Evolutionary conservation across 225 moss, liverwort and hornwort genomes (phyloP).

Genomic region (Bryoerythrophyllum caledonicum): DNA sequence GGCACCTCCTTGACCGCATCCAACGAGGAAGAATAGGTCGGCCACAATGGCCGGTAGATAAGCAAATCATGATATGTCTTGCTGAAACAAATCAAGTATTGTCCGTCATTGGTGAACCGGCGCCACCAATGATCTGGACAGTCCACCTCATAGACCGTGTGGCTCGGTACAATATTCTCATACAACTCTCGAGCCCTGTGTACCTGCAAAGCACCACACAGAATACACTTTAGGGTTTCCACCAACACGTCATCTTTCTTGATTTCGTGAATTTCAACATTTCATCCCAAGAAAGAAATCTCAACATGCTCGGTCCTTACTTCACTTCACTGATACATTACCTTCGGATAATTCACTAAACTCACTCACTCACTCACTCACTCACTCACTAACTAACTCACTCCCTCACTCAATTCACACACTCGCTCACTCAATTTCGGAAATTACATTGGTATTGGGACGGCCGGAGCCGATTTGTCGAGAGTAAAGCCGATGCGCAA

Average conservation of each 20-base stretch:
- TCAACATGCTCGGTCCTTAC: no score
- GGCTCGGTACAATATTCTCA: constrained; percentile 90
- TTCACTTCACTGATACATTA: no score
- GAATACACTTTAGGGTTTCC: no score
- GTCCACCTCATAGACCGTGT: constrained; percentile 94
- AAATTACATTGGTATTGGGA: constrained; percentile 72
- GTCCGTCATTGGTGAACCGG: constrained; percentile 96
- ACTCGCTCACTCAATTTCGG: no score
- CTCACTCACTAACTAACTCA: no score
- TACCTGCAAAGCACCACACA: no score
- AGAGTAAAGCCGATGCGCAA: constrained; percentile 84
- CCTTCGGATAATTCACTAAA: no score
- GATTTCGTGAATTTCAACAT: no score
- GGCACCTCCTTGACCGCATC: constrained; percentile 66
- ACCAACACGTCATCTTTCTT: no score
- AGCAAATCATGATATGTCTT: constrained; percentile 76
- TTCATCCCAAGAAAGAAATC: no score
- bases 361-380: no score
- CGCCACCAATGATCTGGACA: constrained; percentile 94
- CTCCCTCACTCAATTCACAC: no score
- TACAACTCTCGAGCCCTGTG: constrained; percentile 76
- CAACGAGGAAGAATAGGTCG: constrained; percentile 56
- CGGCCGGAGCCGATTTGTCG: constrained; percentile 66
- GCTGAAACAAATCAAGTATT: constrained; percentile 92
- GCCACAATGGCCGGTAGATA: constrained; percentile 82